These are phyloP conservation scores for Trichoderma asperelloides DNA, from an alignment of 495 filamentous ascomycete species.

Conservation along the genomic window DNA sequence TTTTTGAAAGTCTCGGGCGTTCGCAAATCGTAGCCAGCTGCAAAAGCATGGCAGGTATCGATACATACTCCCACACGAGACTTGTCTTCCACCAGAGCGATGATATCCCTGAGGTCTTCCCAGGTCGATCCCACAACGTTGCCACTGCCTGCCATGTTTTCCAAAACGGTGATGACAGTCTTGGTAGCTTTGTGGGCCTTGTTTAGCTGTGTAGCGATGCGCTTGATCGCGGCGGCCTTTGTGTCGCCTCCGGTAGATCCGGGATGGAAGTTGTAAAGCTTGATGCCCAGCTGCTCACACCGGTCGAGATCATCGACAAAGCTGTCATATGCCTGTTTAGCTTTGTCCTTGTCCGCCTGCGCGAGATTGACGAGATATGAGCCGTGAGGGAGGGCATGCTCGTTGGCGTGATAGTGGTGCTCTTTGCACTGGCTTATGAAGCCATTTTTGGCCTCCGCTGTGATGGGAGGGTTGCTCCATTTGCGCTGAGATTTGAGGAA, in stretches of 20 bases:
- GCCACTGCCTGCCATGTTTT: constrained; percentile 89
- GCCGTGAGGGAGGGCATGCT: constrained; percentile 77
- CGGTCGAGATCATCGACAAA: constrained; percentile 86
- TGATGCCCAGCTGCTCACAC: constrained; percentile 82
- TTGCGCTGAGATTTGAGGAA: constrained; percentile 95
- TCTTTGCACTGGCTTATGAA: constrained; percentile 60
- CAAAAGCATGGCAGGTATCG: constrained; percentile 92
- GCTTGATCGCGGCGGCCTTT: constrained; percentile 58
- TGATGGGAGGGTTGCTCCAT: constrained; percentile 78
- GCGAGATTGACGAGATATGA: constrained; percentile 96
- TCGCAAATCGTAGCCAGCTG: constrained; percentile 85
- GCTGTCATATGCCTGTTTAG: constrained; percentile 73
- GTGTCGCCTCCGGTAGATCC: constrained; percentile 62
- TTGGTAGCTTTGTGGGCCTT: constrained; percentile 65
- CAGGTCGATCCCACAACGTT: constrained; percentile 82
- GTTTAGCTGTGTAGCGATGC: constrained; percentile 73
- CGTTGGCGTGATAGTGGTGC: constrained; percentile 62
- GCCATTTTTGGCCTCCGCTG: constrained; percentile 51
- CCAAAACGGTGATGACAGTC: constrained; percentile 71
- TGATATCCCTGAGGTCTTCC: constrained; percentile 76
- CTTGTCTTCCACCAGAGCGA: constrained; percentile 70
- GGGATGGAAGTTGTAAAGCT: constrained; percentile 94
- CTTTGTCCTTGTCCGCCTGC: constrained; percentile 66
- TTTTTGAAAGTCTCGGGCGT: constrained; percentile 60
- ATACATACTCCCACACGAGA: constrained; percentile 87